Base-by-base conservation (phyloP, 352 stramenopile species). In the Peronosclerospora sorghi region DNA sequence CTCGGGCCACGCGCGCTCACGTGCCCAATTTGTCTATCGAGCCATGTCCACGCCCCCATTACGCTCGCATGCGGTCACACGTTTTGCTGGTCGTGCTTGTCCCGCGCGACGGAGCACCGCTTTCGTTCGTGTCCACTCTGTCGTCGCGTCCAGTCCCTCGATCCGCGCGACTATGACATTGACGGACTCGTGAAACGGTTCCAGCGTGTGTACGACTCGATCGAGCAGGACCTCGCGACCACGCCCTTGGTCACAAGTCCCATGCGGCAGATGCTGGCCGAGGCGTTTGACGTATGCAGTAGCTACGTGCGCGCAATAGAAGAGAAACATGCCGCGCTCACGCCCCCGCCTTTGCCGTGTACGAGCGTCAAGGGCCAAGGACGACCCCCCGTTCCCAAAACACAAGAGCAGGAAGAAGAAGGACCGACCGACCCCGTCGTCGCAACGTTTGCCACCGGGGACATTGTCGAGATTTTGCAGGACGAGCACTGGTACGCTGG, bases 1-100 rank as follows among this genome's bases (percentile, higher is more conserved):
- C 67, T 82, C 15, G 62, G 60, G 14, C 42, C 62, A 19, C 37
- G 62, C 32, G 42, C 71, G 0, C 56, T 73, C 1, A 72, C 69
- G 36, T 89, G 76, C 28, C 76, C 73, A 2, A 86, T 89, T 40
- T 89, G 76, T 39, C 56, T 89, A 5, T 65, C 63, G 26, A 40
- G 37, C 8, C 54, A 82, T n/a, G 54, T 83, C 35, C 83, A 84
- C 54, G 77, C 57, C 8, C 68, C 73, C 2, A 81, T 89, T 48
- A 83, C 76, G 34, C 54, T 89, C 17, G 68, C 68, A 0, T 89
- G 76, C 46, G 59, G 54, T 5, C 76, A 89, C 59, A 83, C 73
- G 0, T 89, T 89, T 41, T 89, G 76, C 49, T 89, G 76, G 73
- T 80, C 76, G 50, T 89, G 76, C 44, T 54, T 89, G 19, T 83